Evolutionary conservation across 106 monocot genomes (phyloP).

Genomic region (Apostasia shenzhenica): DNA sequence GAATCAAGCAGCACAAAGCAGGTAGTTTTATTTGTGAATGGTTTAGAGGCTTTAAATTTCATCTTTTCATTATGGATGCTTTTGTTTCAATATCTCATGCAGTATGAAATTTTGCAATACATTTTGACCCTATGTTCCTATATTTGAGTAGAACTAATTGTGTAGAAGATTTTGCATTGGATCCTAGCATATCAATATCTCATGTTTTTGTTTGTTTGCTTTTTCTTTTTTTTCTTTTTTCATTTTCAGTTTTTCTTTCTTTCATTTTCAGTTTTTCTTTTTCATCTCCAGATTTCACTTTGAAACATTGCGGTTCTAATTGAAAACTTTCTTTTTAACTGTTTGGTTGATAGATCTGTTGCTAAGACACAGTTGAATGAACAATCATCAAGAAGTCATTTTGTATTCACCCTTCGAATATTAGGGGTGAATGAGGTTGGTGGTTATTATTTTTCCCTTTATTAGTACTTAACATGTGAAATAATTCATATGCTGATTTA

Average conservation of each 20-base stretch:
- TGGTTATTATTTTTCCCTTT: background rate
- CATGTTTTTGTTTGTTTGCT: too few species aligned
- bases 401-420: slow-evolving; percentile 86
- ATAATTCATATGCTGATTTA: background rate
- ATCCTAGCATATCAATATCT: too few species aligned
- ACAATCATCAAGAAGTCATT: slow-evolving; percentile 90
- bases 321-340: background rate
- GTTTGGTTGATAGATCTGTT: slow-evolving; percentile 51
- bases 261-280: background rate
- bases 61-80: background rate
- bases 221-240: too few species aligned
- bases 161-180: too few species aligned
- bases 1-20: slow-evolving; percentile 71
- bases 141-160: too few species aligned
- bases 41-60: too few species aligned
- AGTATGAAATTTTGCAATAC: background rate
- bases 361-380: slow-evolving; percentile 93
- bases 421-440: slow-evolving; percentile 73
- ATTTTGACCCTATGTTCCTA: too few species aligned
- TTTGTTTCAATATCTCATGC: background rate
- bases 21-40: slow-evolving; percentile 21
- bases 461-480: background rate
- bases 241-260: too few species aligned
- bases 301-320: too few species aligned
- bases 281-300: background rate